Base-by-base conservation (phyloP, 169 alveolate species). In the Eimeria brunetti region DNA sequence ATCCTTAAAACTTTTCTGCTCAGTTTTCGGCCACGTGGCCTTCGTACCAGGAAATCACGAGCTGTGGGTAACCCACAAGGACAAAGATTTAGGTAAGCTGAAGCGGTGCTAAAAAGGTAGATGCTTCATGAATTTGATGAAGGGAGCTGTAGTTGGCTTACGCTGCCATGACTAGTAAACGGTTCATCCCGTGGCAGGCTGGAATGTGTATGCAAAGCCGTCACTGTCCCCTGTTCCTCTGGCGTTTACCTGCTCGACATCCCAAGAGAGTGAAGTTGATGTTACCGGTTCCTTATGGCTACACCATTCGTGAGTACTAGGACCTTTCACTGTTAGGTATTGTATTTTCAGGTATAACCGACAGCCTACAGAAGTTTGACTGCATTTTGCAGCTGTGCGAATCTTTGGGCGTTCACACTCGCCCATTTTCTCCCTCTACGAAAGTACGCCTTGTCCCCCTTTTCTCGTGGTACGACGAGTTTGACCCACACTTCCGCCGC, bases 31-130 rank as follows among this genome's bases (percentile, higher is more conserved):
- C 44, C 93, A 86, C 24, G 93, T 86, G 44, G 81, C 93, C 80
- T 86, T 86, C 46, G 93, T 86, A 44, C 93, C 93, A 14, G 93
- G 93, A 44, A 86, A 86, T 44, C 93, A 86, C 84, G 93, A 86
- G 67, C 93, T 86, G 8, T 86, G 93, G 93, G 67, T 86, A 11
- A 86, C 81, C 16, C 93, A 62, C 44, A 86, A 86, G 67, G 93
- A 86, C 46, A 86, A 84, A 64, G 81, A 86, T 24, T 38, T 60
- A 33, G 93, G 93, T 86, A 44, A 86, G 93, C 44, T 9, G 46
- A 49, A 27, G 12, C 5, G 14, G 22, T 11, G 11, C 18, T n/a
- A 7, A 24, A 33, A 33, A 49, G 16, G 36, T 0, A 78, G 41
- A 6, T 24, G 3, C 1, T 7, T 9, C 62, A 41, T 0, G 44